Evolutionary conservation across 768 basidiomycete genomes (phyloP), one percentile per base, ranked within the genome.

Genomic region (Leccinum aurantiacum): DNA sequence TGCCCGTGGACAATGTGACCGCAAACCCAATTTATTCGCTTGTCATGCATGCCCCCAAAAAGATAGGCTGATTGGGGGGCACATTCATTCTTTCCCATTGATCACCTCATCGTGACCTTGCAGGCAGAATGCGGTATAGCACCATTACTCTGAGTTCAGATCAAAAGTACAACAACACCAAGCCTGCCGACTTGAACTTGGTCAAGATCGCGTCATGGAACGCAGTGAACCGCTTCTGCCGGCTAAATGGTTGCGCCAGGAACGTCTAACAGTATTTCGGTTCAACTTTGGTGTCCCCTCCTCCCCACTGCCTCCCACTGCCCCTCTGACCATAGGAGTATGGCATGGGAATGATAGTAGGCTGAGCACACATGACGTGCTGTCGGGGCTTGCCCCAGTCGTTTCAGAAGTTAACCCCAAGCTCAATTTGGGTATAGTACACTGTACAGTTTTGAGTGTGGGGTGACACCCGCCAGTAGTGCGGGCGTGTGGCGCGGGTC

Each of bases 171-270:
- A 10, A 41, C 8, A 9, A 15, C 29, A 29, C 29, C 29, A 29
- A 29, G 29, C 29, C 29, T 2, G 8, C 29, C 29, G 29, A 29
- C 29, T 29, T 29, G 29, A 29, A 29, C 29, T 9, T 0, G 29
- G 29, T 29, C 29, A 29, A 29, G 29, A 29, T 35, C 29, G 17
- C 33, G 19, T 31, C 1, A 33, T 24, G 29, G 25, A 44, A 14
- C 54, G 25, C 53, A 25, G 47, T 46, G 61, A 61, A 65, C 51
- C 15, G 29, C 56, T 46, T 24, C 27, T 35, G 15, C 22, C 13
- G 24, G 41, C 17, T n/a, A n/a, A 41, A 41, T 15, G 38, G 14
- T 38, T 38, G 37, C 37, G 6, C 2, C 37, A 41, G 38, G 17
- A 41, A 17, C 17, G 17, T 41, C 17, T 41, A 38, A 41, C 38